A percentile compares a stretch with the other conserved stretches of the same genome.
Evolutionary conservation across 306 rosid genomes (phyloP).

Genomic region (Cyamopsis tetragonoloba): DNA sequence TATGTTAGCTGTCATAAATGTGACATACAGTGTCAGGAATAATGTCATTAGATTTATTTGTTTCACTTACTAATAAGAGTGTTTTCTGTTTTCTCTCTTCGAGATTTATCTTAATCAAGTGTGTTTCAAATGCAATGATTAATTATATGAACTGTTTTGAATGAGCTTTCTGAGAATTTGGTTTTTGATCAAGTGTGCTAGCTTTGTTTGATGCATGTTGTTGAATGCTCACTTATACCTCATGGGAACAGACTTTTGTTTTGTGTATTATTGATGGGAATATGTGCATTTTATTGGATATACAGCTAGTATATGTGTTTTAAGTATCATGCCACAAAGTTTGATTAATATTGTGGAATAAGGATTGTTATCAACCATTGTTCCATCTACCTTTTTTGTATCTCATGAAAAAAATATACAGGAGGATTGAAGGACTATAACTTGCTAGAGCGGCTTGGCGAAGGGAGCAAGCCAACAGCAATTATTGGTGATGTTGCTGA

Average conservation of each 20-base stretch:
- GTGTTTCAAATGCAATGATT: neutral
- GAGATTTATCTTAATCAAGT: neutral
- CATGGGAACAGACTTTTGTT: neutral
- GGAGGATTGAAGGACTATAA: constrained; percentile 80
- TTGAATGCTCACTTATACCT: too few relatives aligned
- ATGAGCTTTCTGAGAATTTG: neutral
- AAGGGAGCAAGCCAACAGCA: constrained; percentile 84
- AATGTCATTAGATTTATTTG: neutral
- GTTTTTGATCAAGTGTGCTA: neutral
- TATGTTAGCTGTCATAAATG: neutral
- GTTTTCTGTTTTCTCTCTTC: neutral
- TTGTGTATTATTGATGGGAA: neutral
- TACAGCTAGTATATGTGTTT: neutral
- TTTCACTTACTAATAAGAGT: neutral
- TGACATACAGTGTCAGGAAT: neutral
- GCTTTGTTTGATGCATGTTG: neutral
- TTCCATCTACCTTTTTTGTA: neutral
- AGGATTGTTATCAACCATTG: neutral
- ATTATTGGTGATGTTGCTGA: constrained; percentile 92
- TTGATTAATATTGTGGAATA: neutral
- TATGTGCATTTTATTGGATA: neutral
- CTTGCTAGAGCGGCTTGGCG: constrained; percentile 80
- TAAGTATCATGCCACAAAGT: neutral
- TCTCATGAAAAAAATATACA: constrained; percentile 23
- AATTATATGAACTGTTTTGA: neutral